Base-by-base conservation (phyloP, 75 land plant genomes). In the Isoetes taiwanensis region DNA sequence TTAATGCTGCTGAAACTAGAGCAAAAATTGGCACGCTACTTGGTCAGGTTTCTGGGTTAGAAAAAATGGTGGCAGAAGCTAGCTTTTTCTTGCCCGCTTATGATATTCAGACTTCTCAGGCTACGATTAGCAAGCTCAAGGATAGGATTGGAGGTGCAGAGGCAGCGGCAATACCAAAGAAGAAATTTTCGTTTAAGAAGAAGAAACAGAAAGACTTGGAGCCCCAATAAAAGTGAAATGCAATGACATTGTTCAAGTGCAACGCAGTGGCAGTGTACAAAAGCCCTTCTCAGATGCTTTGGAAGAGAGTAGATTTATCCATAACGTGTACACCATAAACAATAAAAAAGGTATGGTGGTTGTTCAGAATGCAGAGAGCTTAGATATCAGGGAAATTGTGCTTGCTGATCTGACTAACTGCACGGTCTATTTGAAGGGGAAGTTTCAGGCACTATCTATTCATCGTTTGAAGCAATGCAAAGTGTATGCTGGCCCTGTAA, bases 1-100 rank as follows among this genome's bases (percentile, higher is more conserved):
- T 9, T 10, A 34, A 26, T 58, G 24, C 8, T 28, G 6, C 41
- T 65, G 20, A 80, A 74, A 58, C 41, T 69, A 2, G 71, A 69
- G 4, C 67, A n/a, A n/a, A n/a, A n/a, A n/a, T 90, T 28, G 82
- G 77, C 14, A 25, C 30, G 14, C 53, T 77, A 43, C 53, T 73
- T 11, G 1, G 50, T 5, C 64, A 76, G 32, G 65, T 91, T 16
- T 29, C 67, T 26, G 77, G 67, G 19, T 71, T 86, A n/a, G 85
- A 86, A 50, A 71, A 73, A 32, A 57, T 78, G 30, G 64, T 86
- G 0, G 81, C 97, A 1, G 81, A 83, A 39, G 64, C 76, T 19
- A 78, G 88, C 2, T 91, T 80, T 70, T 79, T 68, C 64, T 58
- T 86, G 5, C 94, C 94, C 11, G 67, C 88, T 0, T 91, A 81